Evolutionary conservation across 2,329 filamentous ascomycete genomes (phyloP).

Genomic region (Stemphylium vesicarium): DNA sequence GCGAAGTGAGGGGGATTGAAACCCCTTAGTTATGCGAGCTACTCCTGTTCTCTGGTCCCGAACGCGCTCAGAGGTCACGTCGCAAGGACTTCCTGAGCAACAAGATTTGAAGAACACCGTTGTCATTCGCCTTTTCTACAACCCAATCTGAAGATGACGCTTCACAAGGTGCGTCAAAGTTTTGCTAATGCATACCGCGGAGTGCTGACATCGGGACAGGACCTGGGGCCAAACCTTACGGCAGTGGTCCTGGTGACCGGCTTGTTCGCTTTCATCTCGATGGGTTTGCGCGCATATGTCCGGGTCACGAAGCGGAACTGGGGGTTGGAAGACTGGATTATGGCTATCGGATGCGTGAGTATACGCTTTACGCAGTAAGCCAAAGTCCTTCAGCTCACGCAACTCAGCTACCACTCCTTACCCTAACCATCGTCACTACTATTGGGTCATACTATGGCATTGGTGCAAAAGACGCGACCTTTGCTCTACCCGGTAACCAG

Average conservation of each 20-base stretch:
- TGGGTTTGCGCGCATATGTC: slow-evolving; percentile 26
- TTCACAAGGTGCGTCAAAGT: slow-evolving; percentile 12
- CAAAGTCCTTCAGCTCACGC: background rate
- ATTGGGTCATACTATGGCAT: slow-evolving; percentile 42
- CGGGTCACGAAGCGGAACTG: slow-evolving; percentile 26
- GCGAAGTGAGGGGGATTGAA: background rate
- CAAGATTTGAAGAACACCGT: too few species aligned
- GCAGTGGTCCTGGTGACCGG: slow-evolving; percentile 25
- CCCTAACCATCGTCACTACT: slow-evolving; percentile 30
- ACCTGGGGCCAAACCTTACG: slow-evolving; percentile 24
- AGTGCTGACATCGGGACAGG: background rate
- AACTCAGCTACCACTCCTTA: background rate
- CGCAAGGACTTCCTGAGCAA: background rate
- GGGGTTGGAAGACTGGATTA: slow-evolving; percentile 42
- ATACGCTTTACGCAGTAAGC: background rate
- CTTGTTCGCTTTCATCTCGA: slow-evolving; percentile 21
- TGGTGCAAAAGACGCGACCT: slow-evolving; percentile 35
- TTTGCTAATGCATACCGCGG: background rate
- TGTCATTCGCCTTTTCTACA: background rate
- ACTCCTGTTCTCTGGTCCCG: background rate
- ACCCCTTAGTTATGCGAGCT: background rate
- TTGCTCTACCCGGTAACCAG: slow-evolving; percentile 17
- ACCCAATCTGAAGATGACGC: slow-evolving; percentile 2
- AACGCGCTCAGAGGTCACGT: background rate
- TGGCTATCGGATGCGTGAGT: slow-evolving; percentile 19